Evolutionary conservation across 805 yeast genomes (phyloP), one percentile per base, ranked within the genome.

Genomic region (Barnettozyma wickerhamii): DNA sequence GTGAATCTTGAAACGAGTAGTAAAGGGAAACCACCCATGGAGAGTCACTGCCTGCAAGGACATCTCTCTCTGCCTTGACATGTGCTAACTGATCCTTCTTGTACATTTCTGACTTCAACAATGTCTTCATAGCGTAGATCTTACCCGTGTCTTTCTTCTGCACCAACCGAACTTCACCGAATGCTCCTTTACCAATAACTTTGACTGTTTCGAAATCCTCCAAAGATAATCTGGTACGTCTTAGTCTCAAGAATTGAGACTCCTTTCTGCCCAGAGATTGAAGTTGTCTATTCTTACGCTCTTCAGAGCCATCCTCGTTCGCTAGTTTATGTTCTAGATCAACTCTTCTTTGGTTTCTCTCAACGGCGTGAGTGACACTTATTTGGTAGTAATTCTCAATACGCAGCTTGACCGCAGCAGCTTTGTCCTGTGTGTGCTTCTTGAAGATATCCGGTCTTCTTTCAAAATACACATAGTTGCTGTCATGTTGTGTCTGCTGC

Each of bases 131-230:
- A 1, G 99, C 99, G 63, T 96, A 91, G 39, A 93, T 84, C 63
- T 93, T 98, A 49, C 84, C 80, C 1, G 98, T 91, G 57, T 93
- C 99, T 52, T 79, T 82, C 69, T 95, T 95, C 50, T 89, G 78
- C 2, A 98, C 99, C 48, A 93, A 67, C 57, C 88, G 89, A 21
- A 93, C 99, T 64, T 93, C 96, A 36, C 99, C 99, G 61, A 93
- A 93, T 4, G 99, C 99, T 60, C 99, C 99, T 68, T 93, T 98
- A 26, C 99, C 99, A 31, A 93, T 97, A 63, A 93, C 99, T 6
- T 98, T 93, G 46, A 93, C 84, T 68, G 93, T 88, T 56, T 89
- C 93, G 60, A 93, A 93, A 63, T 93, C 99, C 49, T 90, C 91
- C 56, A 89, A 86, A 54, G 84, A 84, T 29, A 96, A 93, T 64